Base-by-base conservation (phyloP, 495 filamentous ascomycete genomes). In the Hyaloscypha finlandica region DNA sequence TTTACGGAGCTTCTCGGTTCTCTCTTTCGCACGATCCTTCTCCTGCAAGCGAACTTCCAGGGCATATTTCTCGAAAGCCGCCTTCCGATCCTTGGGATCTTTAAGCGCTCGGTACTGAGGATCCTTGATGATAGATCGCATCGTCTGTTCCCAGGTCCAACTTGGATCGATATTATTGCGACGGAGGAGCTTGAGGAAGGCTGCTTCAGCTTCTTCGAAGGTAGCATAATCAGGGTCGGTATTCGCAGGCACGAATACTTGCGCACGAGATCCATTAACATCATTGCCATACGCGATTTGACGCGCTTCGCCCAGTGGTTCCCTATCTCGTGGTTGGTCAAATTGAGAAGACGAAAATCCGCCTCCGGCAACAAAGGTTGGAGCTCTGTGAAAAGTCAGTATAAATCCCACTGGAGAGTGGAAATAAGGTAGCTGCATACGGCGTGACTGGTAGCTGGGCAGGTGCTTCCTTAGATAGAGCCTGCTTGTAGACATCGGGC, bases 61-160 rank as follows among this genome's bases (percentile, higher is more conserved):
- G 74, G 90, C 91, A 80, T 94, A 98, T 81, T 97, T 97, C 83
- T 97, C 92, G 78, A 97, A 98, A 25, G 93, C 93, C 67, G 88
- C 82, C 79, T 94, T 94, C 70, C 95, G 88, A 74, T 97, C 93
- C 76, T 88, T 92, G 3, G 96, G 95, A 72, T 98, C 94, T 74
- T 94, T 96, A 67, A 99, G 84, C 12, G 95, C 90, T 60, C 94
- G 90, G 74, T 95, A 98, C 71, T 97, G 93, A 35, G 93, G 89
- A 68, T 99, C 95, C 75, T 92, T 94, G 73, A 97, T 92, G n/a
- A 90, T 91, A 19, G 86, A 86, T 58, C 92, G 89, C 80, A 99
- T 90, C 0, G 92, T 88, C 74, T 96, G 89, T 65, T 95, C 91
- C 93, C 93, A 99, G 0, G 88, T 86, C 92, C 92, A 97, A 72